phyloP scores from a whole-genome alignment of 257 asterid genomes.

The Jacaranda mimosifolia region DNA sequence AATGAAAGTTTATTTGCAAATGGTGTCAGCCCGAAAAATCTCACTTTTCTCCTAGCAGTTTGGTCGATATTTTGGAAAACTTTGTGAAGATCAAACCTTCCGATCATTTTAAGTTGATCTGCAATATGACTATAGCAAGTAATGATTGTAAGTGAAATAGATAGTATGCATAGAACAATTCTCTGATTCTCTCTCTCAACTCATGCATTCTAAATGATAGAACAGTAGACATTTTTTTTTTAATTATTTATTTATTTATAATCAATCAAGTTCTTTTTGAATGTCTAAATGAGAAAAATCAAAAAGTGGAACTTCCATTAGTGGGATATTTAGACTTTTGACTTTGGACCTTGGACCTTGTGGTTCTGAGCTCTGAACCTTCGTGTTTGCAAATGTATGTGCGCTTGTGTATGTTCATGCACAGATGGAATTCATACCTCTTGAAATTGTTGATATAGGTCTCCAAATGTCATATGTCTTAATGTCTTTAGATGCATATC shows the following conservation, averaged over 20 bases:
- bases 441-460: not conserved
- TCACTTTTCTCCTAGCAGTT: not conserved
- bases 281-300: not conserved
- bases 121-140: not conserved
- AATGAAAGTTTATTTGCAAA: not conserved
- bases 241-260: too few relatives aligned
- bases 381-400: not conserved
- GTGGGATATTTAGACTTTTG: not conserved
- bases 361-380: not conserved
- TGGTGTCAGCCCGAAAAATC: not conserved
- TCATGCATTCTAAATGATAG: not conserved
- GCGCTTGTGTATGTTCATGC: not conserved
- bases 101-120: not conserved
- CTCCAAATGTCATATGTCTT: not conserved
- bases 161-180: not conserved
- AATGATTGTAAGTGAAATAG: not conserved
- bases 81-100: not conserved
- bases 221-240: not conserved
- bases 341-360: not conserved
- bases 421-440: not conserved
- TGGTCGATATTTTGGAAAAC: not conserved
- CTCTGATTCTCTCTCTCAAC: not conserved
- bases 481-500: not conserved
- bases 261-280: not conserved
- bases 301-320: constrained; percentile 12